A percentile compares a stretch with the other conserved stretches of the same genome.
phyloP scores from a whole-genome alignment of 2,329 filamentous ascomycete species.

The Aspergillus cejpii region DNA sequence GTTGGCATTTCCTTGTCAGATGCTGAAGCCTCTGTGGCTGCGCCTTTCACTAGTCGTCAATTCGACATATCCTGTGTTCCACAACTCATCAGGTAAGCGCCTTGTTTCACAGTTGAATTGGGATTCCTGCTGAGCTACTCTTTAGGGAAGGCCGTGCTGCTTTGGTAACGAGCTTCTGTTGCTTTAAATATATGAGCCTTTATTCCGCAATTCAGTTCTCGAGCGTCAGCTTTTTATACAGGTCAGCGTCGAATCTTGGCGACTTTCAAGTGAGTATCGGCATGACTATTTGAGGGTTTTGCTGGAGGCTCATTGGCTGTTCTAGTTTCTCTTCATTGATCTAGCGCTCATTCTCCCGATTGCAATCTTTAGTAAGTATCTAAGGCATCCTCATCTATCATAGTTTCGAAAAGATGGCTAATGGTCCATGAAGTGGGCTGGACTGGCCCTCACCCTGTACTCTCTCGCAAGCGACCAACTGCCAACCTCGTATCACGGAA shows the following conservation, averaged over 20 bases:
- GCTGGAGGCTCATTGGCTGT: slow-evolving; percentile 1
- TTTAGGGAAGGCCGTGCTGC: slow-evolving; percentile 81
- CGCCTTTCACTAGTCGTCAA: slow-evolving; percentile 88
- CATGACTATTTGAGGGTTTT: no score
- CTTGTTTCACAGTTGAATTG: background rate
- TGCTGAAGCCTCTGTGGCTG: slow-evolving; percentile 95
- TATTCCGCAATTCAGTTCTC: slow-evolving; percentile 99
- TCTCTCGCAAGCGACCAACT: slow-evolving; percentile 80
- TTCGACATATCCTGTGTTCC: slow-evolving; percentile 97
- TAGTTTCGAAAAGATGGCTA: no score
- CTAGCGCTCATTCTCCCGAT: slow-evolving; percentile 87
- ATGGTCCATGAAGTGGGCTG: slow-evolving; percentile 64
- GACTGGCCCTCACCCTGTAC: slow-evolving; percentile 71
- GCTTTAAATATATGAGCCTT: slow-evolving; percentile 99
- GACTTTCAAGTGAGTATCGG: slow-evolving; percentile 69
- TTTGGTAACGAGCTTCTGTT: slow-evolving; percentile 96
- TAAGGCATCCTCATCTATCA: no score
- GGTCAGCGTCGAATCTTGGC: slow-evolving; percentile 84
- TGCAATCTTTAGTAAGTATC: slow-evolving; percentile 73
- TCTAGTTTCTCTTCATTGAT: slow-evolving; percentile 85
- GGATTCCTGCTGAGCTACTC: slow-evolving; percentile 13
- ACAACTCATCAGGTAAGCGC: slow-evolving; percentile 67
- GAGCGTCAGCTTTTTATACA: slow-evolving; percentile 92
- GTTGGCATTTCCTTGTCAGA: slow-evolving; percentile 96
- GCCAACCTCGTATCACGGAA: slow-evolving; percentile 89